These are phyloP conservation scores for Camellia japonica DNA, from an alignment of 148 eudicot species.

Conservation along the genomic window DNA sequence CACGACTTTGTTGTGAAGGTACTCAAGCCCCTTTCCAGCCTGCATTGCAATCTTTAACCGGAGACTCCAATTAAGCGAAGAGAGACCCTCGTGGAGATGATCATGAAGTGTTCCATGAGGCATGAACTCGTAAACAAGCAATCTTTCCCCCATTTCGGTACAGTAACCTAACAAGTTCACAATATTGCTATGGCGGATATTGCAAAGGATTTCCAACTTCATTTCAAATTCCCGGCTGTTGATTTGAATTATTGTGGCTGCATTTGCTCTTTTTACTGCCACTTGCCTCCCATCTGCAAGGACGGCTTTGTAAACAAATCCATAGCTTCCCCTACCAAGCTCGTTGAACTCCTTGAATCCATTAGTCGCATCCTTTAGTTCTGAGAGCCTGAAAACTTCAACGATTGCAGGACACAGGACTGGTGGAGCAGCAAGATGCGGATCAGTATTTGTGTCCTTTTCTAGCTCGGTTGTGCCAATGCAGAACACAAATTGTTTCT, in stretches of 20 bases:
- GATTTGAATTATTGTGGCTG: constrained; percentile 91
- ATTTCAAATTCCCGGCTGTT: constrained; percentile 77
- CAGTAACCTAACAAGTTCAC: constrained; percentile 94
- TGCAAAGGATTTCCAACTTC: constrained; percentile 86
- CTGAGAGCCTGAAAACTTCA: constrained; percentile 80
- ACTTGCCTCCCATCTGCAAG: constrained; percentile 82
- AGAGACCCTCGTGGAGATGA: constrained; percentile 86
- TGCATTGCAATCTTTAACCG: constrained; percentile 77
- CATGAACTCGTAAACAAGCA: constrained; percentile 96
- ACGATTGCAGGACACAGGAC: constrained; percentile 68
- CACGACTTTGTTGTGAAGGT: constrained; percentile 63
- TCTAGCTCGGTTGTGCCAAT: constrained; percentile 49
- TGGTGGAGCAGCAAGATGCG: constrained; percentile 31
- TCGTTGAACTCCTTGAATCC: constrained; percentile 98
- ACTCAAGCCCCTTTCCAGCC: constrained; percentile 88
- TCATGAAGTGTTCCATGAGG: constrained; percentile 87
- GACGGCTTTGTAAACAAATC: constrained; percentile 88
- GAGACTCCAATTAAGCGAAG: constrained; percentile 70
- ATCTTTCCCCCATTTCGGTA: constrained; percentile 92
- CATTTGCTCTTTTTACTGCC: constrained; percentile 92
- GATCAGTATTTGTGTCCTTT: constrained; percentile 36
- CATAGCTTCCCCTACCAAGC: constrained; percentile 94
- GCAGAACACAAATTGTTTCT: constrained; percentile 58
- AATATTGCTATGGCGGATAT: constrained; percentile 67
- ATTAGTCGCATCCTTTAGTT: constrained; percentile 88